Conservation (phyloP, 139 green algal genomes). For the Picochlorum sp. region DNA sequence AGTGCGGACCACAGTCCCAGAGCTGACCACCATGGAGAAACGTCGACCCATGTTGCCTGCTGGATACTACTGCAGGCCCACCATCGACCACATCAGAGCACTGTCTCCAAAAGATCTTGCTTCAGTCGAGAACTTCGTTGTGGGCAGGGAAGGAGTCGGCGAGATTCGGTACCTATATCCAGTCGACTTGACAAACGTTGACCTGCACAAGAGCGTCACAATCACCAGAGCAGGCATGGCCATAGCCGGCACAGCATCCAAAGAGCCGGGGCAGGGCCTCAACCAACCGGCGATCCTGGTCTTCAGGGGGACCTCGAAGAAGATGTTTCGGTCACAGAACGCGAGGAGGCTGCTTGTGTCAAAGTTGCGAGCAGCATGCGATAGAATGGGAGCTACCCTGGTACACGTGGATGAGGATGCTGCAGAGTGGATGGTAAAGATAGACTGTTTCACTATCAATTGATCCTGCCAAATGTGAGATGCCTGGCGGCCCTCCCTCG, state of each 20-base stretch:
- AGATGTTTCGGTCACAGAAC: background rate
- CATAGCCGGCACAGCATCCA: background rate
- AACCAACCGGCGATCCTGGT: background rate
- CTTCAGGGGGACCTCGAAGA: background rate
- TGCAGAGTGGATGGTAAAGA: slow-evolving; percentile 1
- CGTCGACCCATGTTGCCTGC: background rate
- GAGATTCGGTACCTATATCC: slow-evolving; percentile 34
- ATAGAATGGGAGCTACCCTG: background rate
- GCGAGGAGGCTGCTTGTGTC: background rate
- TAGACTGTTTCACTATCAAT: background rate
- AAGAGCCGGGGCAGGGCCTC: background rate
- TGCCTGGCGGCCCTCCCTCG: too few relatives aligned
- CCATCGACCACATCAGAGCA: background rate
- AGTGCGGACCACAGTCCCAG: background rate
- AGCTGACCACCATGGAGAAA: background rate
- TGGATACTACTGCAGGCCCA: background rate
- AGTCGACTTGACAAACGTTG: slow-evolving; percentile 19
- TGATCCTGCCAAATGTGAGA: too few relatives aligned
- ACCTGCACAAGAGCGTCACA: slow-evolving; percentile 19
- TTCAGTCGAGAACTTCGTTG: slow-evolving; percentile 18
- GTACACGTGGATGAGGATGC: background rate
- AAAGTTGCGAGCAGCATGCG: background rate
- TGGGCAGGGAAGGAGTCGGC: slow-evolving; percentile 20
- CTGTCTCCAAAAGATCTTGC: slow-evolving; percentile 18
- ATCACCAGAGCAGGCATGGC: slow-evolving; percentile 24